phyloP scores from a whole-genome alignment of 495 filamentous ascomycete genomes.

The Hyaloscypha variabilis region DNA sequence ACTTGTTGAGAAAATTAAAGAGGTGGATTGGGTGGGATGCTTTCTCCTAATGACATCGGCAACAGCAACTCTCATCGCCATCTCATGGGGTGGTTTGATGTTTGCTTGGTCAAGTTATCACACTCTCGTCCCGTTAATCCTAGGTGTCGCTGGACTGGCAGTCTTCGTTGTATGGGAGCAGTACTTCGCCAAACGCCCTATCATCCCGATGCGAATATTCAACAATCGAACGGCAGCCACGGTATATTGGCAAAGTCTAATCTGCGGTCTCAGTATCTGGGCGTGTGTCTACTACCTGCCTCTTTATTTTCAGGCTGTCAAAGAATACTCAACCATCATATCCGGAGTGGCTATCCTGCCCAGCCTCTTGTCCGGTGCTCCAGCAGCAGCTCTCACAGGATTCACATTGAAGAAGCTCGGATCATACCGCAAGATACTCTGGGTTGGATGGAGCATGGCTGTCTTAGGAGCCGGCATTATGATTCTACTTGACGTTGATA shows the following conservation, averaged over 20 bases:
- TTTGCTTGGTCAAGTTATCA: slow-evolving; percentile 54
- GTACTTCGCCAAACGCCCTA: slow-evolving; percentile 40
- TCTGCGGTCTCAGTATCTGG: slow-evolving; percentile 50
- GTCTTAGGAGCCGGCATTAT: slow-evolving; percentile 48
- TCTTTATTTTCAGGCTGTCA: slow-evolving; percentile 67
- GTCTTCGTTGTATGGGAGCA: slow-evolving; percentile 51
- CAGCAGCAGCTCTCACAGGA: slow-evolving; percentile 47
- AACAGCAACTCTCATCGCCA: slow-evolving; percentile 49
- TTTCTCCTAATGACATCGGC: slow-evolving; percentile 51
- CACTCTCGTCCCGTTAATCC: slow-evolving; percentile 56
- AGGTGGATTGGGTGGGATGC: slow-evolving; percentile 61
- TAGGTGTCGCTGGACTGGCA: slow-evolving; percentile 48
- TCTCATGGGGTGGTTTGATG: slow-evolving; percentile 51
- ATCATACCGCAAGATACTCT: slow-evolving; percentile 51
- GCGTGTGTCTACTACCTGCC: slow-evolving; percentile 64
- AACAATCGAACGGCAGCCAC: slow-evolving; percentile 39
- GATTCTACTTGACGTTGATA: slow-evolving; percentile 48
- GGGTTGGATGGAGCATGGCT: slow-evolving; percentile 52
- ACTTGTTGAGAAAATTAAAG: slow-evolving; percentile 43
- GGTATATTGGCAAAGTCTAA: slow-evolving; percentile 44
- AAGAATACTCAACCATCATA: slow-evolving; percentile 53
- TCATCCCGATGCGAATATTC: slow-evolving; percentile 47
- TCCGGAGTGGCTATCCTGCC: slow-evolving; percentile 64
- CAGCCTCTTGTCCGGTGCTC: slow-evolving; percentile 47
- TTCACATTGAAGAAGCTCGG: slow-evolving; percentile 47